A percentile compares a stretch with the other conserved stretches of the same genome.
These are phyloP conservation scores for Cercophora sp. DNA, from an alignment of 495 filamentous ascomycete genomes.

Conservation along the genomic window DNA sequence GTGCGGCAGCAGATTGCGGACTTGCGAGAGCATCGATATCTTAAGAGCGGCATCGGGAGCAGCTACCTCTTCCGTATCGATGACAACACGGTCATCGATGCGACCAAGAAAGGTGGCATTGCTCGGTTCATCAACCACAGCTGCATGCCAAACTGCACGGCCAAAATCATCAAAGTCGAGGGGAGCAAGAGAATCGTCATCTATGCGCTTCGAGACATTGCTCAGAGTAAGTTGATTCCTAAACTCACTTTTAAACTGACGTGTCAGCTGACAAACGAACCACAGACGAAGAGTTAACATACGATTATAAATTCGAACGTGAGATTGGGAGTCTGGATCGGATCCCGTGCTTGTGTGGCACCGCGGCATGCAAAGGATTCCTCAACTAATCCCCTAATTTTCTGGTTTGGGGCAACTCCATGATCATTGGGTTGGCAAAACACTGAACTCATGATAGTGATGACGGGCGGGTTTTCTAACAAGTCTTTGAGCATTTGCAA, in stretches of 20 bases:
- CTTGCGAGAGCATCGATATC: slow-evolving; percentile 83
- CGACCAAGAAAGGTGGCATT: slow-evolving; percentile 96
- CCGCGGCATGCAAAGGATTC: slow-evolving; percentile 94
- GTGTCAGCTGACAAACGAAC: slow-evolving; percentile 40
- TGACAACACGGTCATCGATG: slow-evolving; percentile 95
- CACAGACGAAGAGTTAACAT: slow-evolving; percentile 94
- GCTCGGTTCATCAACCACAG: slow-evolving; percentile 98
- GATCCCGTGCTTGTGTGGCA: slow-evolving; percentile 95
- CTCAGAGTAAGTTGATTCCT: slow-evolving; percentile 66
- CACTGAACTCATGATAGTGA: background rate
- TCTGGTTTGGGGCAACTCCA: background rate
- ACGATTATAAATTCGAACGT: slow-evolving; percentile 99
- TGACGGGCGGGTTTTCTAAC: background rate
- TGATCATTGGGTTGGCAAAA: too few relatives aligned
- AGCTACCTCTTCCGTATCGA: slow-evolving; percentile 98
- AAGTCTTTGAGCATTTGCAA: slow-evolving; percentile 5
- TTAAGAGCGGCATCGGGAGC: slow-evolving; percentile 94
- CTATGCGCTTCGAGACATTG: slow-evolving; percentile 92
- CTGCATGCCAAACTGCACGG: slow-evolving; percentile 96
- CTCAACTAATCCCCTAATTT: slow-evolving; percentile 65
- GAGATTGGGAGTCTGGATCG: slow-evolving; percentile 92
- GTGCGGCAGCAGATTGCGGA: slow-evolving; percentile 95
- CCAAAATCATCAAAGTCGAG: slow-evolving; percentile 99
- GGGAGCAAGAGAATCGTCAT: slow-evolving; percentile 99
- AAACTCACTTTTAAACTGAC: background rate